Evolutionary conservation across 495 filamentous ascomycete genomes (phyloP).

Genomic region (Tuber indicum): DNA sequence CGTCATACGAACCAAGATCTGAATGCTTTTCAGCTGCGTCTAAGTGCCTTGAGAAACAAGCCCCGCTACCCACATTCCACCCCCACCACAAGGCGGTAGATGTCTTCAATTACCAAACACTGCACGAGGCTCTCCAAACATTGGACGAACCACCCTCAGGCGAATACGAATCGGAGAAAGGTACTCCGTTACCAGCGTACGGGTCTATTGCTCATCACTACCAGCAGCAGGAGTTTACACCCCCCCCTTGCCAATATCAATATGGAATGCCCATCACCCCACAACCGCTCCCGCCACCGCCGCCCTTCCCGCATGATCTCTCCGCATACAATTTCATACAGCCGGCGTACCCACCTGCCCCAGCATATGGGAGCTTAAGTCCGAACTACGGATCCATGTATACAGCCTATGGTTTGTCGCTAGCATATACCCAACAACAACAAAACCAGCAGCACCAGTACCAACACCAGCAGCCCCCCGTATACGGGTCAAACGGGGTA

Average conservation of each 20-base stretch:
- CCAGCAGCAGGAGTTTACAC: background rate
- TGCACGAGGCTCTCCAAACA: slow-evolving; percentile 3
- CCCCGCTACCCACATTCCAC: background rate
- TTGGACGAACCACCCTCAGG: background rate
- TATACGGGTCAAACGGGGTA: background rate
- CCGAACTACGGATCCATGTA: background rate
- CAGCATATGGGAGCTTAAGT: slow-evolving; percentile 2
- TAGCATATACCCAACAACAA: background rate
- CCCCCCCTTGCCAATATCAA: background rate
- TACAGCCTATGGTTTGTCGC: background rate
- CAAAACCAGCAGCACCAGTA: background rate
- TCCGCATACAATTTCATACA: background rate
- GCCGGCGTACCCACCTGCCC: background rate
- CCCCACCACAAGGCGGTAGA: background rate
- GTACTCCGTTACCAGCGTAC: background rate
- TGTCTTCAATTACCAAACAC: background rate
- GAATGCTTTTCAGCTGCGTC: background rate
- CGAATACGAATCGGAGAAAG: background rate
- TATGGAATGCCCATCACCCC: slow-evolving; percentile 2
- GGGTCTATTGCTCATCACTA: background rate
- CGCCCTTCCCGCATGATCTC: background rate
- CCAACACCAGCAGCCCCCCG: background rate
- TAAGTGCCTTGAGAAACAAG: background rate
- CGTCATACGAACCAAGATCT: slow-evolving; percentile 3
- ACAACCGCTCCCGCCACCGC: background rate